Percentiles rank a stretch among this genome's conserved stretches.
Evolutionary conservation across 1,284 basidiomycete genomes (phyloP).

Genomic region (Calocybe gambosa): DNA sequence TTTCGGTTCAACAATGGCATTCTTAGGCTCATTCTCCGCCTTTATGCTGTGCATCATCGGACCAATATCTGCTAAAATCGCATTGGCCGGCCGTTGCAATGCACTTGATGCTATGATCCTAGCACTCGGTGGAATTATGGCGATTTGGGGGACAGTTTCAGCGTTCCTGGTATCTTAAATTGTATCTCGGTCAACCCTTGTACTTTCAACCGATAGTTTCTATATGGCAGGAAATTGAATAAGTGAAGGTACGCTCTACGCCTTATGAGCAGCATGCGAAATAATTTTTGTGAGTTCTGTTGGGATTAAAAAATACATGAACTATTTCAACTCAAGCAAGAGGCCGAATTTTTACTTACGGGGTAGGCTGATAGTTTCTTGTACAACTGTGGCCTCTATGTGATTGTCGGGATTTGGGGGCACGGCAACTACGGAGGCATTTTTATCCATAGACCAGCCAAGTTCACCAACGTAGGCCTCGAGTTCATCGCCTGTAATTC

Average conservation of each 20-base stretch:
- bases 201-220: neutral
- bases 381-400: conserved; percentile 89
- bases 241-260: conserved; percentile 11
- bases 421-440: conserved; percentile 58
- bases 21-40: conserved; percentile 82
- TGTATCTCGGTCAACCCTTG: conserved; percentile 7
- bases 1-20: conserved; percentile 88
- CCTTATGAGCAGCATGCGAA: conserved; percentile 51
- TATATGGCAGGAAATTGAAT: neutral
- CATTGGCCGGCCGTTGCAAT: conserved; percentile 43
- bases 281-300: conserved; percentile 83
- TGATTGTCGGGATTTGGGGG: conserved; percentile 93
- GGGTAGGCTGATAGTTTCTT: conserved; percentile 83
- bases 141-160: conserved; percentile 72
- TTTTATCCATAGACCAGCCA: conserved; percentile 70
- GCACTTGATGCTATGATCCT: conserved; percentile 54
- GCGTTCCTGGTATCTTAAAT: conserved; percentile 43
- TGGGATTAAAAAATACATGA: conserved; percentile 6
- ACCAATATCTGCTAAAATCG: conserved; percentile 62
- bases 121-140: conserved; percentile 56
- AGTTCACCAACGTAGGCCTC: conserved; percentile 60
- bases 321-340: conserved; percentile 4
- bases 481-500: conserved; percentile 49
- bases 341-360: conserved; percentile 49
- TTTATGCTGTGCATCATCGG: conserved; percentile 82